phyloP scores from a whole-genome alignment of 2,329 filamentous ascomycete species.

The Penicillium crustosum region DNA sequence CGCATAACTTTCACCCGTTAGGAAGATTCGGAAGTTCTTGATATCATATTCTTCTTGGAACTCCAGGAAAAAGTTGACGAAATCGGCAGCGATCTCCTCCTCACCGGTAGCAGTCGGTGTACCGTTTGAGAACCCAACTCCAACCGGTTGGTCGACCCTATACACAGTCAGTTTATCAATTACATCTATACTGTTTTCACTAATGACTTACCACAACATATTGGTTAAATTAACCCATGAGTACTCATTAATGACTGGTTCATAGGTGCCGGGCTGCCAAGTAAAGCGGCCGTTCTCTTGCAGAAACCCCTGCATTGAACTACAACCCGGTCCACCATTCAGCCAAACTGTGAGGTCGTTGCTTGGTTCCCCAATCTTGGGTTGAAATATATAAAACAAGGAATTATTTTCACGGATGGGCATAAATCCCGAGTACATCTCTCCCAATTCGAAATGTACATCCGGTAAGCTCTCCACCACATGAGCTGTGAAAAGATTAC shows the following conservation, averaged over 20 bases:
- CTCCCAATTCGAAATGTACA: slow-evolving; percentile 65
- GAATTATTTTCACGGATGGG: slow-evolving; percentile 54
- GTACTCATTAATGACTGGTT: slow-evolving; percentile 65
- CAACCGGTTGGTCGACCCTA: slow-evolving; percentile 47
- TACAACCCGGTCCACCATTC: slow-evolving; percentile 58
- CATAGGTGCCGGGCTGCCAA: slow-evolving; percentile 69
- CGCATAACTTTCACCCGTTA: slow-evolving; percentile 72
- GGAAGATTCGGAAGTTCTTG: slow-evolving; percentile 68
- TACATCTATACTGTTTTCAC: background rate
- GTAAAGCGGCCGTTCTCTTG: slow-evolving; percentile 75
- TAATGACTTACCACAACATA: slow-evolving; percentile 65
- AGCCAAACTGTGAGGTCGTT: slow-evolving; percentile 46
- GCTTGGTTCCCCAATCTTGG: slow-evolving; percentile 43
- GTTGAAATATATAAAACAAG: slow-evolving; percentile 54
- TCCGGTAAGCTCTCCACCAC: slow-evolving; percentile 69
- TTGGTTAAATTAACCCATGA: slow-evolving; percentile 74
- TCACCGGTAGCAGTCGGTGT: slow-evolving; percentile 65
- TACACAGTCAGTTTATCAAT: background rate
- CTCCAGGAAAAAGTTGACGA: slow-evolving; percentile 76
- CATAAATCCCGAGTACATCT: slow-evolving; percentile 51
- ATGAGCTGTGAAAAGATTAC: slow-evolving; percentile 45
- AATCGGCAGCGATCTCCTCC: slow-evolving; percentile 67
- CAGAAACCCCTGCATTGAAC: slow-evolving; percentile 66
- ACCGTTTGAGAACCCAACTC: slow-evolving; percentile 69
- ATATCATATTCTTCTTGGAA: slow-evolving; percentile 69